A percentile compares a stretch with the other conserved stretches of the same genome.
These are phyloP conservation scores for Podila epigama DNA, from an alignment of 192 early-diverging fungal species.

Conservation along the genomic window DNA sequence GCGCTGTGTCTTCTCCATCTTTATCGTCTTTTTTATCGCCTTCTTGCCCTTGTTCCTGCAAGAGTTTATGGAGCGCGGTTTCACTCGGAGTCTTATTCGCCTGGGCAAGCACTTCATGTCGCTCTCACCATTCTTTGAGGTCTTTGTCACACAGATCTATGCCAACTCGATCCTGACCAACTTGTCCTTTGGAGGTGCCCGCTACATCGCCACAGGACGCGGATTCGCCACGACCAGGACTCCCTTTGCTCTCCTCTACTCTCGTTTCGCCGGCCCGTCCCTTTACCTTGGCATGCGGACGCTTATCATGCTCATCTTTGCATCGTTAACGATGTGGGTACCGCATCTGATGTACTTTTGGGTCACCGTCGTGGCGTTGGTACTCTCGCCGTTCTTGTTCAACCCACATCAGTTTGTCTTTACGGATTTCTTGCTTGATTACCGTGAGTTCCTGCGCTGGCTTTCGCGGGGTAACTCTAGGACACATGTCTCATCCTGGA, in stretches of 20 bases:
- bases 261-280: constrained; percentile 70
- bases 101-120: constrained; percentile 79
- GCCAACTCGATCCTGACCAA: constrained; percentile 78
- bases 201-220: constrained; percentile 81
- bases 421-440: constrained; percentile 76
- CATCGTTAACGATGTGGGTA: constrained; percentile 69
- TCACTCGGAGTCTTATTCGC: constrained; percentile 66
- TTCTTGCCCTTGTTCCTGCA: constrained; percentile 82
- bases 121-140: constrained; percentile 79
- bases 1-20: constrained; percentile 75
- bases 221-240: constrained; percentile 80
- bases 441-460: constrained; percentile 80
- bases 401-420: constrained; percentile 84
- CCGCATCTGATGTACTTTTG: constrained; percentile 78
- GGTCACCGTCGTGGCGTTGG: constrained; percentile 76
- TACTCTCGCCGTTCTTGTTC: constrained; percentile 81
- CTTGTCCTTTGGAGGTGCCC: constrained; percentile 74
- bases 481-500: constrained; percentile 76
- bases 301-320: constrained; percentile 74
- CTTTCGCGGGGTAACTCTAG: constrained; percentile 75
- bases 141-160: constrained; percentile 81
- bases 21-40: constrained; percentile 75
- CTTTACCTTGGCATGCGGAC: constrained; percentile 75
- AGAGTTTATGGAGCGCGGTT: constrained; percentile 80
- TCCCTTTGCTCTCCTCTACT: constrained; percentile 73